Evolutionary conservation across 495 filamentous ascomycete genomes (phyloP), one percentile per base, ranked within the genome.

Genomic region (Immersiella caudata): DNA sequence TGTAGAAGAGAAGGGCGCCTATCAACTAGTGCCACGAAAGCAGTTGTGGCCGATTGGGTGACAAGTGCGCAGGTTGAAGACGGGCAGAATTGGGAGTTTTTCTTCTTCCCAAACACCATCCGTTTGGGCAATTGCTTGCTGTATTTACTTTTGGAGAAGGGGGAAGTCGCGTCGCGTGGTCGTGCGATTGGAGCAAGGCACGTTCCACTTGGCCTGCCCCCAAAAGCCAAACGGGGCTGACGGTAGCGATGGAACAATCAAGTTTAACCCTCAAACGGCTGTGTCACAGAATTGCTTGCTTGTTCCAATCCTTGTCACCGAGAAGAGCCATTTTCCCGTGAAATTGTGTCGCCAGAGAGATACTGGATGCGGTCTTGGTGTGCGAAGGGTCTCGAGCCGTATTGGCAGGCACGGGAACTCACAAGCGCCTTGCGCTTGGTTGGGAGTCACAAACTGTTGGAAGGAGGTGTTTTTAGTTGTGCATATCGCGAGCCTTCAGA

Each of bases 11-110:
- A 62, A 65, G 56, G 52, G 40, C 51, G 25, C 72, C 69, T 71
- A 71, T 71, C 72, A 70, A 40, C 35, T 18, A 49, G 24, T 29
- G 54, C 22, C 46, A 26, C 29, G 64, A 62, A 69, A 66, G 66
- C 52, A 67, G 51, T 22, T 8, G n/a, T n/a, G 63, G 29, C 14
- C 69, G 68, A 74, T 74, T 74, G 73, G 73, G 46, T n/a, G 33
- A 35, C 26, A 21, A 20, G 35, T 25, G 61, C 60, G 50, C 27
- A 12, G 40, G 40, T 2, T 46, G 40, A 46, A 46, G 40, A 2
- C n/a, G 56, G 56, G 18, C 18, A 4, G 25, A 26, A 33, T 8
- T 59, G 29, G 57, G 14, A 11, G 27, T 33, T 59, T 33, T 7
- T 58, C 33, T 25, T 27, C 27, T 57, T 7, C 12, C 14, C 40